Base-by-base conservation (phyloP, 2,329 filamentous ascomycete genomes). In the Davidsoniella eucalypti region DNA sequence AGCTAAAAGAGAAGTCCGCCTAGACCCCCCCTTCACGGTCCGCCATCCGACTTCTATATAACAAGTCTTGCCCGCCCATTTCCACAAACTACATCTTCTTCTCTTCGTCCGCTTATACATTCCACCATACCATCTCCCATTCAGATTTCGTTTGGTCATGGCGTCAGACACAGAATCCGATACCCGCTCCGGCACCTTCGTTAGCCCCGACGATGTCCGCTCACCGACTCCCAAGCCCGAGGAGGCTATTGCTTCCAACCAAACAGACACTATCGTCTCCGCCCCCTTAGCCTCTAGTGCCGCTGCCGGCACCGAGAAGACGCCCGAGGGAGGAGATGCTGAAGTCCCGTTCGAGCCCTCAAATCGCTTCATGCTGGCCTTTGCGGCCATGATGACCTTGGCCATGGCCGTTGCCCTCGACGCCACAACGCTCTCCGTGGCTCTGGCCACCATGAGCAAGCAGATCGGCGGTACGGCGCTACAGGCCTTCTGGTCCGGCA, bases 401-500 rank as follows among this genome's bases (percentile, higher is more conserved):
- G 72, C 72, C 3, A 63, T 82, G 16, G 78, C 79, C 64, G 74
- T 77, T 3, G 47, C 52, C 21, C 44, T 55, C 18, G 56, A 55
- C 18, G 53, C 54, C 40, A 55, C 50, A 21, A 59, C 65, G 29
- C 58, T 59, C 2, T 58, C 61, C 3, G 64, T 61, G 1, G 61
- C 60, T 1, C 49, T 64, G 17, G 61, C 63, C 2, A 54, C 54
- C 5, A 75, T 78, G 51, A 68, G 73, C 8, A 56, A 61, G 17
- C 69, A 71, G 38, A 64, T 79, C 3, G 55, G 67, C 38, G 74
- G 74, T 21, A 69, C 69, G 0, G 72, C 72, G 2, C 70, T 78
- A 29, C 68, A 84, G 61, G 76, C 78, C 0, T 84, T 84, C 58
- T 85, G 80, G 82, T 73, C 78, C 10, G 81, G 80, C 2, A 84